Base-by-base conservation (phyloP, 2,329 filamentous ascomycete species). In the Didymella pinodella region DNA sequence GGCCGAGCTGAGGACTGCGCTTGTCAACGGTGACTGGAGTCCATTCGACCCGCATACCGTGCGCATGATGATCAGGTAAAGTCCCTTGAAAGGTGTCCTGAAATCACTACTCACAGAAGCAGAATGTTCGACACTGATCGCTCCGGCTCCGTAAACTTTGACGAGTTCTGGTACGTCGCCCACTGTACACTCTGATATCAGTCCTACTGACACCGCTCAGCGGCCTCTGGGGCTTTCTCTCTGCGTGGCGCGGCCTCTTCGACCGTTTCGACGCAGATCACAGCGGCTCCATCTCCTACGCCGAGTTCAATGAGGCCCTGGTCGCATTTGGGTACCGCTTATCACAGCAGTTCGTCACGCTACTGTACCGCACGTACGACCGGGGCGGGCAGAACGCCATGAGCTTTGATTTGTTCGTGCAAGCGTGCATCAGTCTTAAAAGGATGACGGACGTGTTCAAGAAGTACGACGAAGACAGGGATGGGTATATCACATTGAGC, bases 401-500 rank as follows among this genome's bases (percentile, higher is more conserved):
- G 66, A 78, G 68, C 61, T 99, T 99, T 73, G 95, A 99, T 80
- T 80, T 99, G 50, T 99, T 99, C 73, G 95, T 99, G 61, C 95
- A 99, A 83, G 92, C 92, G 51, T 98, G 95, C 78, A 98, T 99
- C 75, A 93, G 88, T 69, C 83, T 99, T 71, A 97, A 98, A 85
- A 86, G 95, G 69, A 98, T 99, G 94, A 99, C 95, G 60, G 95
- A 99, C 78, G 93, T 97, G 28, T 99, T 99, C 78, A 99, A 99
- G 84, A 94, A 93, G 79, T 99, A 98, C 77, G 95, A 99, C 69
- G 91, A 96, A 71, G 95, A 99, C 78, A 87, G 95, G 41, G 95
- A 98, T 79, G 95, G 95, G 1, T 98, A 93, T 63, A 85, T 85
- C 61, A 85, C 83, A 43, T 67, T 85, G 69, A 84, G 81, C 69